These are phyloP conservation scores for Microstegium vimineum DNA, from an alignment of 176 grass and related monocot genomes.

Conservation along the genomic window DNA sequence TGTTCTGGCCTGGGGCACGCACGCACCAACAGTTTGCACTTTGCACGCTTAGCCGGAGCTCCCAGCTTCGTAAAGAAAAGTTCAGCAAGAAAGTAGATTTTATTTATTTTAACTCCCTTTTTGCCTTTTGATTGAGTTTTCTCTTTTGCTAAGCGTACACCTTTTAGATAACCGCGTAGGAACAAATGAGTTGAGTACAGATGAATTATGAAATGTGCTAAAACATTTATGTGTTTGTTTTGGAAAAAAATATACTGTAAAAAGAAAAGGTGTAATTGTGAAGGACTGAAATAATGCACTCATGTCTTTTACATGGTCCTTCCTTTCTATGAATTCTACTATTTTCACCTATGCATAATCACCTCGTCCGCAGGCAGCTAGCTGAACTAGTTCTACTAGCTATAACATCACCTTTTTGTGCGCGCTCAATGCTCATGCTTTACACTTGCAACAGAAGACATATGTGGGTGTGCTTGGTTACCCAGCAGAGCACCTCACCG, in stretches of 20 bases:
- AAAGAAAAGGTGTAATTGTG: background rate
- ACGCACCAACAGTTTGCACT: background rate
- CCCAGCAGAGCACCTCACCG: no score
- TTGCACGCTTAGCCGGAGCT: background rate
- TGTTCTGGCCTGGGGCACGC: background rate
- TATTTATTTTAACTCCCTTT: background rate
- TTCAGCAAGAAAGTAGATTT: background rate
- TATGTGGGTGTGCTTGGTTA: no score
- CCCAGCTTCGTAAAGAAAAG: background rate
- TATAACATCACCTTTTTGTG: background rate
- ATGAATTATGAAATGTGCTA: background rate
- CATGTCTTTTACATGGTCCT: background rate
- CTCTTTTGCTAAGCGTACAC: background rate
- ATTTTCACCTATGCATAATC: background rate
- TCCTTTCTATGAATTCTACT: background rate
- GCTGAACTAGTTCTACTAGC: background rate
- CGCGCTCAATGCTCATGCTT: background rate
- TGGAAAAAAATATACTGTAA: background rate
- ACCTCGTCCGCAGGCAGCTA: background rate
- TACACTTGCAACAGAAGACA: slow-evolving; percentile 13
- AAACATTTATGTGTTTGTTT: background rate
- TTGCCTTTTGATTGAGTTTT: background rate
- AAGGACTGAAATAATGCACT: background rate
- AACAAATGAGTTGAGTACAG: background rate
- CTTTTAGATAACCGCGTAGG: background rate